These are phyloP conservation scores for Gentiana straminea DNA, from an alignment of 257 asterid species.

Conservation along the genomic window DNA sequence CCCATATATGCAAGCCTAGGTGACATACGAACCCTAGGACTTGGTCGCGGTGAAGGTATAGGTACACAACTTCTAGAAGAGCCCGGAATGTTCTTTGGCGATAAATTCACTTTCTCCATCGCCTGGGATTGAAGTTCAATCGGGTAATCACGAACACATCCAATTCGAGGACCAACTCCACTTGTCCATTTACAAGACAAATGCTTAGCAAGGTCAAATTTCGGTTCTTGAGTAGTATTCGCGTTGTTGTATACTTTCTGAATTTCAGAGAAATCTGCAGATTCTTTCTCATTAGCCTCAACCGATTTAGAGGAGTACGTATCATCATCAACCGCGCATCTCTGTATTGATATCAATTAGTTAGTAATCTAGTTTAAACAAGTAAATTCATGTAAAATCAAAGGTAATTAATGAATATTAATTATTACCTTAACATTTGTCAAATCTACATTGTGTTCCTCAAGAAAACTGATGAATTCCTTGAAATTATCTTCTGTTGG, in stretches of 20 bases:
- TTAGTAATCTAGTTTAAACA: no score
- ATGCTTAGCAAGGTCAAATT: constrained; percentile 29
- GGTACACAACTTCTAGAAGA: constrained; percentile 19
- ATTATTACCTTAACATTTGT: constrained; percentile 50
- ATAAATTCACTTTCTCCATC: constrained; percentile 45
- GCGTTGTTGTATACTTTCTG: neutral
- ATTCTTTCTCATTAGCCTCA: constrained; percentile 1
- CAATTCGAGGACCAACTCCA: constrained; percentile 61
- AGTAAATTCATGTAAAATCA: no score
- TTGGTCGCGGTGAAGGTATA: constrained; percentile 56
- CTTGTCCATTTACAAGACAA: constrained; percentile 53
- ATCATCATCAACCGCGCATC: constrained; percentile 40
- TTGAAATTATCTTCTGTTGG: constrained; percentile 85
- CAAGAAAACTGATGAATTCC: constrained; percentile 56
- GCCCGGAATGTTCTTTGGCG: constrained; percentile 25
- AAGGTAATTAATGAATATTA: no score
- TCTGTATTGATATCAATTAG: constrained; percentile 14
- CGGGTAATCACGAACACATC: constrained; percentile 68
- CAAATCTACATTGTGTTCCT: constrained; percentile 59
- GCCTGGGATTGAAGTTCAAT: constrained; percentile 52
- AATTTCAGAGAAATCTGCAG: constrained; percentile 2
- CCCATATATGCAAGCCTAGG: constrained; percentile 52
- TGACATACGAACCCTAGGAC: constrained; percentile 40
- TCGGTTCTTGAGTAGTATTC: constrained; percentile 13
- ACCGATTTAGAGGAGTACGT: constrained; percentile 12